These are phyloP conservation scores for Mycena galopus DNA, from an alignment of 768 basidiomycete species.

Conservation along the genomic window DNA sequence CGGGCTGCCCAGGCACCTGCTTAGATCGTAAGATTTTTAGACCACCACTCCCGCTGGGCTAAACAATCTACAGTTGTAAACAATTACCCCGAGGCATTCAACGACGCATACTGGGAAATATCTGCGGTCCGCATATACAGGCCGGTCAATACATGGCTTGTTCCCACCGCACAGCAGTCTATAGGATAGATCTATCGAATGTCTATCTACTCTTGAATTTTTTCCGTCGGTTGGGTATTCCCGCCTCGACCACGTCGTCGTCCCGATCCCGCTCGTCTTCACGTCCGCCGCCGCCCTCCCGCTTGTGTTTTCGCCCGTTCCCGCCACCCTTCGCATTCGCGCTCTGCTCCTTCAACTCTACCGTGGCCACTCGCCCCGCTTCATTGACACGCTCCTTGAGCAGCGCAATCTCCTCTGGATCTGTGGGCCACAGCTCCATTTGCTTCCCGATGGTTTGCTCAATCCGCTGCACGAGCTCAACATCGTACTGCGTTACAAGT, in stretches of 20 bases:
- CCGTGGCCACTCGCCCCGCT: conserved; percentile 81
- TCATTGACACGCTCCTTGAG: conserved; percentile 91
- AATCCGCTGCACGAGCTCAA: conserved; percentile 95
- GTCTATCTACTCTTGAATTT: conserved; percentile 58
- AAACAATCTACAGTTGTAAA: conserved; percentile 60
- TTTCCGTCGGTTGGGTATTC: conserved; percentile 79
- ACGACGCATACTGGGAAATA: conserved; percentile 79
- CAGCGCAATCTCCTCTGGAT: conserved; percentile 89
- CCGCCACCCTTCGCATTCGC: conserved; percentile 49
- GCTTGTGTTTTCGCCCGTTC: conserved; percentile 54
- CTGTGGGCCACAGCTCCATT: conserved; percentile 89
- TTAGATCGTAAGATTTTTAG: conserved; percentile 57
- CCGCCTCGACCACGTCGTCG: conserved; percentile 93
- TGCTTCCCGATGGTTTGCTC: conserved; percentile 93
- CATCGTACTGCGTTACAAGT: conserved; percentile 98
- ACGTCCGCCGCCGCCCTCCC: conserved; percentile 61
- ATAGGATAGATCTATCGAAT: background rate
- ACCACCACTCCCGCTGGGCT: background rate
- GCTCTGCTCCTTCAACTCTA: conserved; percentile 85
- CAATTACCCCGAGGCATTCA: conserved; percentile 69
- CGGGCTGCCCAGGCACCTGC: conserved; percentile 59
- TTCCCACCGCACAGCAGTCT: conserved; percentile 38
- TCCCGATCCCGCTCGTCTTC: conserved; percentile 90
- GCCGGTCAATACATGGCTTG: conserved; percentile 13
- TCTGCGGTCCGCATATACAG: conserved; percentile 71